phyloP scores from a whole-genome alignment of 192 early-diverging fungal species.

The Dimargaris xerosporica region DNA sequence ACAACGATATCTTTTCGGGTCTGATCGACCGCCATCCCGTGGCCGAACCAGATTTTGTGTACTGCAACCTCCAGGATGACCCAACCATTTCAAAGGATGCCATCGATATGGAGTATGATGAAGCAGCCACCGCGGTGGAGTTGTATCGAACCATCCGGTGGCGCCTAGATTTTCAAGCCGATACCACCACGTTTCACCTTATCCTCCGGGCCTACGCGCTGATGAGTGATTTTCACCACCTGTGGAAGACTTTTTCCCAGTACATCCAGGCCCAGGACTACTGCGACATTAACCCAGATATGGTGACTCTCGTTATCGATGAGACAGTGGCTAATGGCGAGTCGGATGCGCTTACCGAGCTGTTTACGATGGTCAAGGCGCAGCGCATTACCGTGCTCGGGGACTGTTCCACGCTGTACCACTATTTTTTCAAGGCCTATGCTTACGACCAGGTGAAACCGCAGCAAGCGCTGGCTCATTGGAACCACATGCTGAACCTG shows the following conservation, averaged over 20 bases:
- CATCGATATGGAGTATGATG: neutral
- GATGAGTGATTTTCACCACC: neutral
- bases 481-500: neutral
- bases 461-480: neutral
- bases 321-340: neutral
- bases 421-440: constrained; percentile 4
- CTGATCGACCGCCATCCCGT: neutral
- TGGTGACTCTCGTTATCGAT: neutral
- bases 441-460: neutral
- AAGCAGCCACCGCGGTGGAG: constrained; percentile 1
- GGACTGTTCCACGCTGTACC: neutral
- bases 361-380: neutral
- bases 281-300: neutral
- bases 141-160: neutral
- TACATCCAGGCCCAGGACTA: neutral
- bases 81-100: neutral
- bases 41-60: neutral
- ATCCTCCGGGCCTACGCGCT: neutral
- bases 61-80: neutral
- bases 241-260: neutral
- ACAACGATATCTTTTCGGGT: constrained; percentile 4
- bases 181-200: neutral
- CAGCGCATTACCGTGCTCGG: neutral
- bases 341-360: neutral
- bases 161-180: neutral